Evolutionary conservation across 164 flowering plant species (phyloP).

Genomic region (Nymphaea colorata): DNA sequence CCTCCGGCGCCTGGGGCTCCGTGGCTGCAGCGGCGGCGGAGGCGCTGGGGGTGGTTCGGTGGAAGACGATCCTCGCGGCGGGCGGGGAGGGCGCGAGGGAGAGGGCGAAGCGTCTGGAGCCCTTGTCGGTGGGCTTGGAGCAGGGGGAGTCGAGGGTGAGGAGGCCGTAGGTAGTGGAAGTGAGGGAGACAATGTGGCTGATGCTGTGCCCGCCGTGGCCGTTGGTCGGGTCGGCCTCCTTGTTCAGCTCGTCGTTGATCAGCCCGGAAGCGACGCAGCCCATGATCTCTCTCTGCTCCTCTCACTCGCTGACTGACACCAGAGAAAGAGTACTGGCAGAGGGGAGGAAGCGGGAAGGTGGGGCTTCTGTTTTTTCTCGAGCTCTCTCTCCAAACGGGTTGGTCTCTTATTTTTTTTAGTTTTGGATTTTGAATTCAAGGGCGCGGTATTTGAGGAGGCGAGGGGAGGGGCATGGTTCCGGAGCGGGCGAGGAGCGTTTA

Average conservation of each 20-base stretch:
- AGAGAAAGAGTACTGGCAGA: background rate
- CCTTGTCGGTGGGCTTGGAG: slow-evolving; percentile 12
- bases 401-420: too few relatives aligned
- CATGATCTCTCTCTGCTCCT: slow-evolving; percentile 22
- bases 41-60: slow-evolving; percentile 22
- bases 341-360: background rate
- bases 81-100: slow-evolving; percentile 22
- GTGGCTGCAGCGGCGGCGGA: slow-evolving; percentile 11
- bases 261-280: slow-evolving; percentile 73
- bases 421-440: background rate
- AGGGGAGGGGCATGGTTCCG: background rate
- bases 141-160: slow-evolving; percentile 49
- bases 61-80: slow-evolving; percentile 13
- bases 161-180: slow-evolving; percentile 93
- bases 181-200: slow-evolving; percentile 86
- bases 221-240: background rate
- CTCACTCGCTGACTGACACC: background rate
- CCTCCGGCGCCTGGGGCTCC: slow-evolving; percentile 27
- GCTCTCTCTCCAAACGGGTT: background rate
- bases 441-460: background rate
- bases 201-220: slow-evolving; percentile 8
- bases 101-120: slow-evolving; percentile 7
- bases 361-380: background rate
- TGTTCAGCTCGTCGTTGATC: slow-evolving; percentile 27
- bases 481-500: background rate